Evolutionary conservation across 495 filamentous ascomycete species (phyloP), one percentile per base, ranked within the genome.

Genomic region (Lasiosphaeris hirsuta): DNA sequence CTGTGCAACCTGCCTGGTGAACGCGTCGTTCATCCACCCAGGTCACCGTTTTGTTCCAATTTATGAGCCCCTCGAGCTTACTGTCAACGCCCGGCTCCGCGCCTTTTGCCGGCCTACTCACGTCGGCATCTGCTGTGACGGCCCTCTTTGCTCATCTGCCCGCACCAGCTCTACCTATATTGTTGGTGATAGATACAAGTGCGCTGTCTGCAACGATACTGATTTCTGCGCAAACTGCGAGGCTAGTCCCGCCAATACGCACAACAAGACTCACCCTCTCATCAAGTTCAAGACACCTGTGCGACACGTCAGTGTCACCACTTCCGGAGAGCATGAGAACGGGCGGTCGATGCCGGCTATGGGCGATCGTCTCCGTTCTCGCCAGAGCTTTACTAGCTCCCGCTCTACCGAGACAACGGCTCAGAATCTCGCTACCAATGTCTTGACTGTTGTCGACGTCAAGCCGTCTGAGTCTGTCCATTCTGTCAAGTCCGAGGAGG

Each of bases 161-260:
- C 74, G 74, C 40, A 65, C 77, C 48, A 63, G 58, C 30, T 65
- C 67, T n/a, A 72, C 75, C 40, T 97, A 90, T 72, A 96, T 99
- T 60, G 76, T 76, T 34, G 95, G 94, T 14, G 81, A 87, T 61
- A 86, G 94, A 56, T 99, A 93, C 81, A 97, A 97, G 83, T 99
- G 94, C 69, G 90, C 95, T 56, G 88, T 99, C 51, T 99, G 94
- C 75, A 83, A 94, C 67, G 95, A 99, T 69, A 89, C 86, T 36
- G 95, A 98, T 66, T 96, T 97, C 81, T 99, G 94, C 69, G 91
- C 87, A 61, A 88, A 82, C 66, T 99, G 94, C 74, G 94, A 99
- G 75, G 89, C 92, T 23, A 82, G 83, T 60, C 95, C 95, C 5
- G 78, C 76, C 50, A 91, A 96, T 71, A 73, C 71, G 7, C 94